phyloP scores from a whole-genome alignment of 1,139 yeast species.

The Geotrichum aggregatum region DNA sequence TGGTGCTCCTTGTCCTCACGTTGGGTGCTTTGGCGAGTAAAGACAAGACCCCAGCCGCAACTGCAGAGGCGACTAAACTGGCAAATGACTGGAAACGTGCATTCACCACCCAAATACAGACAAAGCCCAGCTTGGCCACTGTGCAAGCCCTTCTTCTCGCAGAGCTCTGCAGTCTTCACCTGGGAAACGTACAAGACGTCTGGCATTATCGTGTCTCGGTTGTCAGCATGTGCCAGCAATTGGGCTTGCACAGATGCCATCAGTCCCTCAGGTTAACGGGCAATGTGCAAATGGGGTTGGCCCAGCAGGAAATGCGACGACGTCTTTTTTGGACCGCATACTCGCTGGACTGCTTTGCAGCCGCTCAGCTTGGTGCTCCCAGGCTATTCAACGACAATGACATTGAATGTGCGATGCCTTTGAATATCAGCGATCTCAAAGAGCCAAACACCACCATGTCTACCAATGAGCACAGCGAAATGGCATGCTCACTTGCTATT shows the following conservation, averaged over 20 bases:
- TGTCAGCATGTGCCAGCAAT: conserved; percentile 78
- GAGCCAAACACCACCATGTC: not conserved
- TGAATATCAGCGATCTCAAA: conserved; percentile 49
- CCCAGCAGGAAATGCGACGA: conserved; percentile 76
- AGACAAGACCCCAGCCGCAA: conserved; percentile 21
- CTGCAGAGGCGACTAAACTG: conserved; percentile 37
- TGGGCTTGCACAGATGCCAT: conserved; percentile 82
- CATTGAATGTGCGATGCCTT: conserved; percentile 81
- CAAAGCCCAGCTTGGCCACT: conserved; percentile 61
- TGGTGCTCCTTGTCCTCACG: conserved; percentile 46
- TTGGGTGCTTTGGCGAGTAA: conserved; percentile 32
- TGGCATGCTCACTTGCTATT: conserved; percentile 31
- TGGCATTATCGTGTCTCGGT: conserved; percentile 73
- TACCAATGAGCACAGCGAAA: conserved; percentile 39
- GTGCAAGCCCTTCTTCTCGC: conserved; percentile 68
- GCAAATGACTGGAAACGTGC: conserved; percentile 41
- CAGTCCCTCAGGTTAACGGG: conserved; percentile 70
- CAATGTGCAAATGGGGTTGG: conserved; percentile 40
- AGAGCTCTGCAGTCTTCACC: conserved; percentile 63
- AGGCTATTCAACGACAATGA: conserved; percentile 73
- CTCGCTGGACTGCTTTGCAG: conserved; percentile 69
- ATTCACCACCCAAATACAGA: conserved; percentile 49
- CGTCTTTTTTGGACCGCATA: conserved; percentile 82
- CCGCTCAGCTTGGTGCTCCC: conserved; percentile 78
- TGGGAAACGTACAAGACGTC: conserved; percentile 69